Evolutionary conservation across 1,284 basidiomycete species (phyloP), one percentile per base, ranked within the genome.

Genomic region (Apiotrichum sp.): DNA sequence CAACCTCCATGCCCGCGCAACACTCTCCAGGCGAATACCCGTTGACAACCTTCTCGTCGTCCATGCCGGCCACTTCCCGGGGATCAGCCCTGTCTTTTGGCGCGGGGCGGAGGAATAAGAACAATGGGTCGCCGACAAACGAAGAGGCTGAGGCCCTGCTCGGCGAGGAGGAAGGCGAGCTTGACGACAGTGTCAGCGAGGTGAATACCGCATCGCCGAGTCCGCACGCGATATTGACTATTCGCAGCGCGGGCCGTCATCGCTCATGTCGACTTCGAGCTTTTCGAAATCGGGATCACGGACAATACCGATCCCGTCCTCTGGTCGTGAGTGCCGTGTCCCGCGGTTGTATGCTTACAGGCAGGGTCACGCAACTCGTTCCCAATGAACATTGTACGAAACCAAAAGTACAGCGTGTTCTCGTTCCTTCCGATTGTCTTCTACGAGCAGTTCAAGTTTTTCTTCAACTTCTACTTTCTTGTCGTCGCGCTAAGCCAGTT

Each of bases 361-460:
- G 29, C 29, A 29, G 29, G 29, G 29, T 29, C 29, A 29, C 29
- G 29, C 29, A 29, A 29, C 29, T 62, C 64, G 16, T 80, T 72
- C 55, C 78, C 81, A 0, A 66, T 92, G 34, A 99, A 98, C 74
- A 86, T 88, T 36, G 88, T 98, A 43, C 86, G 90, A 64, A 99
- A 99, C 69, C 95, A 98, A 75, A 99, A 99, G 78, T 98, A 98
- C 81, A 96, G 92, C 70, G 78, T 89, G 50, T 81, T 92, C 76
- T 91, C 90, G 8, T 98, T 98, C 79, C 81, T 99, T 4, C 95
- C 95, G 0, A 83, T 97, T 60, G 93, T 98, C 44, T 86, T 98
- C 72, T 98, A 98, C 76, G 93, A 98, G 75, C 96, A 98, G 76
- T 99, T 98, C 87, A 98, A 98, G 77, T 98, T 96, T 81, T 99